Evolutionary conservation across 2,329 filamentous ascomycete species (phyloP).

Genomic region (Chrysoporthe deuterocubensis): DNA sequence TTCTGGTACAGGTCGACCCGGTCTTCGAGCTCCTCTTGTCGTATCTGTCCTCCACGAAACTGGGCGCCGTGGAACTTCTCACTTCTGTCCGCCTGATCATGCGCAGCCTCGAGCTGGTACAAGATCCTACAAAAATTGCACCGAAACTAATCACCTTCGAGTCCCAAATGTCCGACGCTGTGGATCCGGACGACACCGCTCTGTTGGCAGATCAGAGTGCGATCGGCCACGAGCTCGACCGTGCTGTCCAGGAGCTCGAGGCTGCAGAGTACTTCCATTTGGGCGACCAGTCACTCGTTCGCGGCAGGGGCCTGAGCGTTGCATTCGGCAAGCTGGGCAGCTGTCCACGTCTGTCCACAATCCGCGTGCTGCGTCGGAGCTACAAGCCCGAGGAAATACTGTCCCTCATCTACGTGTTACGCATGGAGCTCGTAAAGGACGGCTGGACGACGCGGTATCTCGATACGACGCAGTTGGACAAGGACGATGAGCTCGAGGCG

Average conservation of each 20-base stretch:
- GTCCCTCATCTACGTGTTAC: constrained; percentile 72
- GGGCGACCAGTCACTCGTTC: constrained; percentile 64
- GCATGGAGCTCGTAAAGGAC: constrained; percentile 73
- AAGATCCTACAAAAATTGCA: constrained; percentile 43
- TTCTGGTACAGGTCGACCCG: constrained; percentile 68
- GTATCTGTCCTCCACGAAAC: constrained; percentile 67
- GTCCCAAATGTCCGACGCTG: constrained; percentile 32
- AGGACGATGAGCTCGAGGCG: constrained; percentile 48
- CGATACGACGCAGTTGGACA: constrained; percentile 56
- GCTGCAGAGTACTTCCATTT: constrained; percentile 67
- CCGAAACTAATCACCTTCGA: constrained; percentile 29
- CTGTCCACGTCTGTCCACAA: constrained; percentile 63
- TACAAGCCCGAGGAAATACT: constrained; percentile 71
- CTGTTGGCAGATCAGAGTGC: constrained; percentile 39
- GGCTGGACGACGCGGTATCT: constrained; percentile 77
- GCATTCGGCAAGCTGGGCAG: constrained; percentile 72
- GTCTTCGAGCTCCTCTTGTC: constrained; percentile 69
- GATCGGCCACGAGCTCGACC: constrained; percentile 60
- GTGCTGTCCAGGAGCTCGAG: constrained; percentile 67
- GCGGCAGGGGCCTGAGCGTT: constrained; percentile 66
- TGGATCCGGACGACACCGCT: constrained; percentile 34
- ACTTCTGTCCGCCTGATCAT: constrained; percentile 69
- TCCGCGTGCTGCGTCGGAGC: constrained; percentile 64
- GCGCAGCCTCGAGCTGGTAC: constrained; percentile 67
- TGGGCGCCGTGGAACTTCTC: constrained; percentile 69